Conservation (phyloP, 345 rosid species). For the Citrus medica region DNA sequence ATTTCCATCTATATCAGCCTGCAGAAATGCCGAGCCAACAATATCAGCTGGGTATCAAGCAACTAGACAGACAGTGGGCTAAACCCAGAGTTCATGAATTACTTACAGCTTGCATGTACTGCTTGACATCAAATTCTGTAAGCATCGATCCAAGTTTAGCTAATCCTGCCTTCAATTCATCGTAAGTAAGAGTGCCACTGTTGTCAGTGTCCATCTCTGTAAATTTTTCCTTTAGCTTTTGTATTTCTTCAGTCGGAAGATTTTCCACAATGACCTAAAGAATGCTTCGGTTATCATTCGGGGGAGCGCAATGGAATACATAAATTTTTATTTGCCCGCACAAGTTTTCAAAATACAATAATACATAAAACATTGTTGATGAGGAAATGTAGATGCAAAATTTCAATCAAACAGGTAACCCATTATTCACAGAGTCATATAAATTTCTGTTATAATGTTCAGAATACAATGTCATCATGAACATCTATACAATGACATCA, state of each 20-base stretch:
- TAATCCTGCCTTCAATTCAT: conserved; percentile 43
- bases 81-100: neutral
- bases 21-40: neutral
- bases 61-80: neutral
- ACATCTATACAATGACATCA: too few relatives aligned
- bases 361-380: neutral
- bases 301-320: neutral
- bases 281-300: neutral
- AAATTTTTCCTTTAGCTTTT: too few relatives aligned
- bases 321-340: neutral
- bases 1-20: conserved; percentile 93
- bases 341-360: neutral
- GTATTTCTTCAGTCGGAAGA: too few relatives aligned
- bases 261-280: conserved; percentile 43
- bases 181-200: too few relatives aligned
- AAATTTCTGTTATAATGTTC: neutral
- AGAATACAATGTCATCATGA: neutral
- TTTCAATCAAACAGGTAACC: neutral
- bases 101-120: conserved; percentile 89
- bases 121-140: conserved; percentile 68
- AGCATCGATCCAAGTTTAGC: conserved; percentile 77
- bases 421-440: neutral
- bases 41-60: neutral
- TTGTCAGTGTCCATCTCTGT: too few relatives aligned
- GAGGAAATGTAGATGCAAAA: neutral